These are phyloP conservation scores for Ceratocystis diversiconidia DNA, from an alignment of 2,329 filamentous ascomycete species.

Conservation along the genomic window DNA sequence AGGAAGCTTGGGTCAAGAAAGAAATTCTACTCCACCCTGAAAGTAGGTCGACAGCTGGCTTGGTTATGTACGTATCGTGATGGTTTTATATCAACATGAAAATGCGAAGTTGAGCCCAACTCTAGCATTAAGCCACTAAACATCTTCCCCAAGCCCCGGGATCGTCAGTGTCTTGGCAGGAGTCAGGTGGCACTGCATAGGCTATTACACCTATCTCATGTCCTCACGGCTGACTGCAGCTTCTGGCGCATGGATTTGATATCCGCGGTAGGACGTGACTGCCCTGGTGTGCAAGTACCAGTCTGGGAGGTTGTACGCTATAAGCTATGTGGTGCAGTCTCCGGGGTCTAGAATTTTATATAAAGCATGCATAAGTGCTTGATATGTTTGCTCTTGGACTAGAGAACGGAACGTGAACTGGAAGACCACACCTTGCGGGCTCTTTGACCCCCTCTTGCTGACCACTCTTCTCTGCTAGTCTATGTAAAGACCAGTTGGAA, in stretches of 20 bases:
- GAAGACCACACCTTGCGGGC: no score
- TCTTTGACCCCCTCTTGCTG: no score
- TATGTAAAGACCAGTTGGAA: background rate
- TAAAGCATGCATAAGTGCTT: no score
- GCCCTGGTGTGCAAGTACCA: background rate
- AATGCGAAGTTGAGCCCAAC: no score
- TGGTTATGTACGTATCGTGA: background rate
- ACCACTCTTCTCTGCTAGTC: no score
- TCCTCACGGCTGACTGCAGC: background rate
- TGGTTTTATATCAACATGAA: no score
- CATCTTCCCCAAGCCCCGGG: background rate
- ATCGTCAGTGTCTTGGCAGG: background rate
- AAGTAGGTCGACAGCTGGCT: background rate
- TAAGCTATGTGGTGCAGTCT: background rate
- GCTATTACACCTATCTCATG: background rate
- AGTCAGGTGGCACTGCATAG: background rate
- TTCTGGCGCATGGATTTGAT: background rate
- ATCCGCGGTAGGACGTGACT: background rate
- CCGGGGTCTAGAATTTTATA: no score
- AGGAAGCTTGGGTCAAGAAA: constrained; percentile 1
- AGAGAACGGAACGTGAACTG: no score
- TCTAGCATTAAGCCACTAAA: background rate
- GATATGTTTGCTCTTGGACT: no score
- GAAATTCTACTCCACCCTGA: background rate
- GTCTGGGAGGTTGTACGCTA: no score